Conservation (phyloP, 179 eudicot genomes). For the Nepenthes alata region DNA sequence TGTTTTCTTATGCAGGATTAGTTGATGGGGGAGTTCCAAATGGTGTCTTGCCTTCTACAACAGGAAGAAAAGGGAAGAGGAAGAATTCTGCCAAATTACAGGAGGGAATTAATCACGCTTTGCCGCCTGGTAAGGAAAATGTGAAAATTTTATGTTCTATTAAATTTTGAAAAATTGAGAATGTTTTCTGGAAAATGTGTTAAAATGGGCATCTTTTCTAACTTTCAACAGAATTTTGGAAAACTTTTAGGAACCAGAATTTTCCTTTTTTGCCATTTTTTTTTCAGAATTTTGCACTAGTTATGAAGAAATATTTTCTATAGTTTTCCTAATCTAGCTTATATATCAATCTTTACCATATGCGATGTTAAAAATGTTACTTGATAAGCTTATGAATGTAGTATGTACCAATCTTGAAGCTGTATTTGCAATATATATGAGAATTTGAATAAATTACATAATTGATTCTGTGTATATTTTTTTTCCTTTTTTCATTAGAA, state of each 20-base stretch:
- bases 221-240: no score
- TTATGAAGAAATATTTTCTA: background rate
- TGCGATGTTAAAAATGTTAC: no score
- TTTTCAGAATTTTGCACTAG: background rate
- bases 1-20: slow-evolving; percentile 27
- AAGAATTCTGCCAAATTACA: slow-evolving; percentile 36
- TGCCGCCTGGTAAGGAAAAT: slow-evolving; percentile 37
- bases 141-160: slow-evolving; percentile 1
- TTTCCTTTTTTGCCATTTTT: background rate
- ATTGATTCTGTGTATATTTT: no score
- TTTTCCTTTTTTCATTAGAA: no score
- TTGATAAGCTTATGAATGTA: no score
- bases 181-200: no score
- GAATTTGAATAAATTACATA: no score
- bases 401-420: no score
- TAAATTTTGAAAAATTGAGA: no score
- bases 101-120: slow-evolving; percentile 30
- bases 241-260: no score
- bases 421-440: no score
- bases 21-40: slow-evolving; percentile 23
- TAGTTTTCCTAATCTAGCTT: background rate
- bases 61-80: slow-evolving; percentile 57
- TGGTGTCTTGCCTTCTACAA: slow-evolving; percentile 29
- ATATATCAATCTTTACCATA: background rate
- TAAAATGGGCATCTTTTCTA: no score